Percentiles rank a stretch among this genome's conserved stretches.
Conservation (phyloP, 2,329 filamentous ascomycete species). For the Colletotrichum sp. region DNA sequence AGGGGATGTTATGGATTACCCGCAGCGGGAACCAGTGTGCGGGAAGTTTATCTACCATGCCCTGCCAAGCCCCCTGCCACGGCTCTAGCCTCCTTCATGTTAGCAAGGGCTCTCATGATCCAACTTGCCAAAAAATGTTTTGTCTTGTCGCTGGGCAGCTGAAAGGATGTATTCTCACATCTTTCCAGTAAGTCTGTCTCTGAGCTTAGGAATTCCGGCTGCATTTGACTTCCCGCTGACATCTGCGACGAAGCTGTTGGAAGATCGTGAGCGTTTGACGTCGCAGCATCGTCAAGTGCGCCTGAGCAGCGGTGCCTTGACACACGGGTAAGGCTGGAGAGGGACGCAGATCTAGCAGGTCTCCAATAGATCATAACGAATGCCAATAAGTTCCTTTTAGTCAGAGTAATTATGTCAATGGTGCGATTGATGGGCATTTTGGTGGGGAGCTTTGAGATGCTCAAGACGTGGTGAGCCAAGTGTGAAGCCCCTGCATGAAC, state of each 20-base stretch:
- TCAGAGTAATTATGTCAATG: neutral
- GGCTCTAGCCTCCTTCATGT: neutral
- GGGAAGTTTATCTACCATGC: neutral
- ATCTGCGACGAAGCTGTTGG: neutral
- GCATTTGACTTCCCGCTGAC: neutral
- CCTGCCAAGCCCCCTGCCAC: neutral
- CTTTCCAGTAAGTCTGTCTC: neutral
- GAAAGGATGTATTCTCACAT: neutral
- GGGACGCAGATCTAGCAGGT: neutral
- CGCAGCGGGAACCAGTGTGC: neutral
- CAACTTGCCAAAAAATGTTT: neutral
- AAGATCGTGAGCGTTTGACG: neutral
- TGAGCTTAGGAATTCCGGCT: neutral
- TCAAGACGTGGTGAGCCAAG: neutral
- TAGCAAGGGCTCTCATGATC: neutral
- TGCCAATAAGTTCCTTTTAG: neutral
- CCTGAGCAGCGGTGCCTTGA: neutral
- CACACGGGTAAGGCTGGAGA: neutral
- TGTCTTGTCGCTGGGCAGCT: neutral
- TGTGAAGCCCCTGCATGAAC: neutral
- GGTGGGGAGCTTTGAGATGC: neutral
- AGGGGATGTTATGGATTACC: neutral
- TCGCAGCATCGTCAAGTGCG: neutral
- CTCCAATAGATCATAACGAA: neutral
- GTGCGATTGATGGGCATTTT: neutral